Evolutionary conservation across 345 rosid genomes (phyloP).

Genomic region (Erodium maritimum): DNA sequence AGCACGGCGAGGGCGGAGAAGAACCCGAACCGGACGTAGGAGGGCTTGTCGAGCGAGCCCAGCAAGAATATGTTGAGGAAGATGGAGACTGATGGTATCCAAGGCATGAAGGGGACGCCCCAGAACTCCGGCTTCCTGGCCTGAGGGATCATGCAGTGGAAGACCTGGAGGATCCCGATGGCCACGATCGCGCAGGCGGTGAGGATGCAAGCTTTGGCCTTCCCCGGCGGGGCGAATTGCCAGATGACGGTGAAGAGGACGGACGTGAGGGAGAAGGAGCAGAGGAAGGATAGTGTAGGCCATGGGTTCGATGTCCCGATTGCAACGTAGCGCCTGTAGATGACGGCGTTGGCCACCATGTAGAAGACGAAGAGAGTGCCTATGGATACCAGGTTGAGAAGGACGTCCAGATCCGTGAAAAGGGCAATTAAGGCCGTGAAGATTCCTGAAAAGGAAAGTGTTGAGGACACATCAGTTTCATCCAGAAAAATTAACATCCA

Average conservation of each 20-base stretch:
- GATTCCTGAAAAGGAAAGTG: conserved; percentile 38
- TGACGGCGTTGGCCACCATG: conserved; percentile 89
- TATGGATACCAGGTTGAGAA: conserved; percentile 73
- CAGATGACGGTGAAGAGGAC: conserved; percentile 53
- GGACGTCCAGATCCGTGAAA: conserved; percentile 62
- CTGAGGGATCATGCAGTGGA: conserved; percentile 46
- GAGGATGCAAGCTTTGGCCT: conserved; percentile 42
- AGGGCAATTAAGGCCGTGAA: conserved; percentile 74
- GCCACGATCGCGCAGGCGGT: conserved; percentile 31
- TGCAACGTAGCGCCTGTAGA: conserved; percentile 61
- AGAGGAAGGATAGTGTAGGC: conserved; percentile 67
- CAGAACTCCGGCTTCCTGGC: conserved; percentile 68
- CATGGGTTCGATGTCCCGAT: conserved; percentile 59
- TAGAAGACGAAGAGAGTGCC: conserved; percentile 89
- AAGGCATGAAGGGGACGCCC: conserved; percentile 91
- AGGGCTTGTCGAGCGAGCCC: conserved; percentile 57
- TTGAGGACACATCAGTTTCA: neutral
- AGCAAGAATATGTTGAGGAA: conserved; percentile 71
- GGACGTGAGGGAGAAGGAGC: conserved; percentile 47
- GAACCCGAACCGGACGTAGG: conserved; percentile 59
- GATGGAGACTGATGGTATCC: conserved; percentile 73
- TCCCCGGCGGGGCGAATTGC: conserved; percentile 46
- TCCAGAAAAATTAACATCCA: neutral
- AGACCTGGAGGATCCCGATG: conserved; percentile 33
- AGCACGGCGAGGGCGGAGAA: conserved; percentile 52